These are phyloP conservation scores for Gossypium davidsonii DNA, from an alignment of 441 rosid species.

Conservation along the genomic window DNA sequence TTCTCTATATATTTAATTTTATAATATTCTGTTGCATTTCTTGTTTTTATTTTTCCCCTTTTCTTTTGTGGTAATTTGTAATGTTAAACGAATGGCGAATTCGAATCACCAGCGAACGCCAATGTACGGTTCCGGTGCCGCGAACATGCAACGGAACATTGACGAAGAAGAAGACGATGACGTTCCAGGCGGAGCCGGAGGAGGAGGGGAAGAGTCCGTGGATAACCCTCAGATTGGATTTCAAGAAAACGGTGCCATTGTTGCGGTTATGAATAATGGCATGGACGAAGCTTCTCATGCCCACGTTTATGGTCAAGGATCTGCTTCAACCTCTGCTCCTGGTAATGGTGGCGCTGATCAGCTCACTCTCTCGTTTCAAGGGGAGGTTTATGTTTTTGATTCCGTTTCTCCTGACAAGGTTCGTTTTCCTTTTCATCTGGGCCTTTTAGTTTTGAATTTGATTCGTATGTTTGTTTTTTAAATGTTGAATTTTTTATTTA, in stretches of 20 bases:
- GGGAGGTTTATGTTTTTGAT: slow-evolving; percentile 30
- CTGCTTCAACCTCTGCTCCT: slow-evolving; percentile 16
- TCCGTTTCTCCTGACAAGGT: slow-evolving; percentile 29
- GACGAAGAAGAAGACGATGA: slow-evolving; percentile 26
- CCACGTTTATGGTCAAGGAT: slow-evolving; percentile 17
- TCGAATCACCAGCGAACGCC: slow-evolving; percentile 15
- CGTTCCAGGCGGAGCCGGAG: slow-evolving; percentile 16
- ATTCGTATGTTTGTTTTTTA: background rate
- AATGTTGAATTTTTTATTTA: background rate
- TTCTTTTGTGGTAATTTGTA: background rate
- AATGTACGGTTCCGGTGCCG: slow-evolving; percentile 21
- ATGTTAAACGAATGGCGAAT: slow-evolving; percentile 23
- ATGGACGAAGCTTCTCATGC: slow-evolving; percentile 24
- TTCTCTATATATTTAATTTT: background rate
- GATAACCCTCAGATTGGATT: slow-evolving; percentile 30
- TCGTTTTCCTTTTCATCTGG: background rate
- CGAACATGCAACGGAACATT: slow-evolving; percentile 16
- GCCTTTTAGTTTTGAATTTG: background rate
- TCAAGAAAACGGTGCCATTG: slow-evolving; percentile 21
- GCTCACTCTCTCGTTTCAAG: slow-evolving; percentile 30
- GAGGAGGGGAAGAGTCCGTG: slow-evolving; percentile 25
- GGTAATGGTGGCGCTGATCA: slow-evolving; percentile 20
- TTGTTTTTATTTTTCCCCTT: too few species aligned
- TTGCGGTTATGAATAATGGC: slow-evolving; percentile 12
- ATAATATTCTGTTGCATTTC: background rate